These are phyloP conservation scores for Herpetospermum pedunculosum DNA, from an alignment of 306 rosid genomes.

Conservation along the genomic window DNA sequence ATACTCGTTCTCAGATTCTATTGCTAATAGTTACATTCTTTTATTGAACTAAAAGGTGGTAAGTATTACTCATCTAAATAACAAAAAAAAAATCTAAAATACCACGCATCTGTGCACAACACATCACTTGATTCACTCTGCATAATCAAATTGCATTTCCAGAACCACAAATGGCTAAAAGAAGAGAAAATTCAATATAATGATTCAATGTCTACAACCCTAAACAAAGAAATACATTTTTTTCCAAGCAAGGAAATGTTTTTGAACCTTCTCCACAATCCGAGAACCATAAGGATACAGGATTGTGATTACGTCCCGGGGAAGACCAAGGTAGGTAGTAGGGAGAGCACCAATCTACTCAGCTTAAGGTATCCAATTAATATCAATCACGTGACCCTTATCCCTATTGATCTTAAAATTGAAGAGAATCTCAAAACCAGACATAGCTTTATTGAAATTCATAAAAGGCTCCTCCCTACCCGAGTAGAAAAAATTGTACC, in stretches of 20 bases:
- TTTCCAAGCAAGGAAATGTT: neutral
- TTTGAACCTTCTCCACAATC: neutral
- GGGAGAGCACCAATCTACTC: neutral
- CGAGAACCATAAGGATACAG: neutral
- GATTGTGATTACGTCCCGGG: neutral
- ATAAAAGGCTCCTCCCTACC: neutral
- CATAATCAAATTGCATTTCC: neutral
- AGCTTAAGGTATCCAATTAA: neutral
- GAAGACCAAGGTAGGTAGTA: neutral
- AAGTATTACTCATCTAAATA: neutral
- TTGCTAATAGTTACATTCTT: neutral
- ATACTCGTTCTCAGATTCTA: neutral
- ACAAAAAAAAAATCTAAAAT: neutral
- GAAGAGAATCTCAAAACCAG: no score
- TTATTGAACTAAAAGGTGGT: neutral
- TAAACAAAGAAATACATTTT: neutral
- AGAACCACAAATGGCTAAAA: neutral
- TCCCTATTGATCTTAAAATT: neutral
- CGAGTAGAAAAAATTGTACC: neutral
- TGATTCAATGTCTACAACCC: neutral
- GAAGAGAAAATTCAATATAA: neutral
- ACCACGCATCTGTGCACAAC: neutral
- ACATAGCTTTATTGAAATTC: no score
- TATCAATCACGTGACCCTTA: neutral
- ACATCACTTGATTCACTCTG: neutral